Base-by-base conservation (phyloP, 2,329 filamentous ascomycete species). In the Botrytis medusae region DNA sequence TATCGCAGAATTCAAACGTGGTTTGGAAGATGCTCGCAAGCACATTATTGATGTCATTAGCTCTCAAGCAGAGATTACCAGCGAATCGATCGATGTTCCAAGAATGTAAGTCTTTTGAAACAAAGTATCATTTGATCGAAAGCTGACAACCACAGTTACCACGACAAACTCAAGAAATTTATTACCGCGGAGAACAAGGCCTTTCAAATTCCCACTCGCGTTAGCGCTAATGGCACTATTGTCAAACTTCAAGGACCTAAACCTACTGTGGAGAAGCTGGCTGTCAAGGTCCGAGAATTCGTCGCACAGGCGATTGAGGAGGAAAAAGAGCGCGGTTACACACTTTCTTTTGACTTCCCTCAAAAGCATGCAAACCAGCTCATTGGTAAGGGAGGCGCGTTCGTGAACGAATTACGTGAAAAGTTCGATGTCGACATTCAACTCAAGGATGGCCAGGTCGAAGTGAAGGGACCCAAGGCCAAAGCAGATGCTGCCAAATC, bases 401-500 rank as follows among this genome's bases (percentile, higher is more conserved):
- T 90, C 80, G 90, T 92, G 78, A 86, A 86, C 72, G 89, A 91
- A 78, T 84, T 92, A 54, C 87, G 89, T 64, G 90, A 92, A 75
- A 88, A 88, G 76, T 91, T 91, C 74, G 89, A 91, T 74, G 90
- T 92, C 8, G 89, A 91, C 74, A 91, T 99, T 75, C 94, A 98
- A 83, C 92, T 98, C 57, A 91, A 97, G 77, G 93, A 98, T 79
- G 96, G 96, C 77, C 95, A 95, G 83, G 94, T 98, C 68, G 94
- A 97, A 83, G 90, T 99, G 78, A 98, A 97, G 86, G 96, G 97
- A 40, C 95, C 96, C 68, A 93, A 97, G 84, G 93, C 94, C 69
- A 98, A 98, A 87, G 94, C 95, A 1, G 94, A 97, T 82, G 90
- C 90, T 68, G 94, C 93, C 76, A 96, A 93, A 82, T 85, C 90